Base-by-base conservation (phyloP, 208 protist genomes). In the Crithidia expoeki region DNA sequence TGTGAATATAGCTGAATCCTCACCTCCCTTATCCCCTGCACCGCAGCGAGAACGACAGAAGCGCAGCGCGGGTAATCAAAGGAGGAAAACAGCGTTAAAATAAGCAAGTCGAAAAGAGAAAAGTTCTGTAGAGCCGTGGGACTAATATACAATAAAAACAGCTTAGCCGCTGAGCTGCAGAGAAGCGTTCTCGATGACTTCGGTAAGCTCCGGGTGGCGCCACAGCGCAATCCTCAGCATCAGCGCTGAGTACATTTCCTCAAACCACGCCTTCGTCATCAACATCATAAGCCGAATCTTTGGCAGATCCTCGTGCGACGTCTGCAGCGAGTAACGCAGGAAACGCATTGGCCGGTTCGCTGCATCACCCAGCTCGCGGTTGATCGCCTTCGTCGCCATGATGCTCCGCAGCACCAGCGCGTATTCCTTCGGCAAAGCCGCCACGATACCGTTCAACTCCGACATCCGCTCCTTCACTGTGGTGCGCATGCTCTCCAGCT, bases 331-430 rank as follows among this genome's bases (percentile, higher is more conserved):
- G 73, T 92, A 93, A n/a, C 77, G 83, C 67, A 96, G 61, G 73
- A 97, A 87, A 30, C 88, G 82, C 67, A 92, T 66, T n/a, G 85
- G 88, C 0, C 90, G 70, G 68, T 93, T 93, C 14, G 84, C 88
- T 25, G 79, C 79, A 21, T 92, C 80, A 55, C 81, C 79, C 19
- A 97, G 72, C 69, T 95, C 88, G 19, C 82, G 83, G 66, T 94
- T 94, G 36, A 97, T 94, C 2, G 89, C 89, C 74, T 94, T 94
- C 27, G 82, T 86, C 11, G 92, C 89, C 80, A 94, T 94, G 53
- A 94, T 92, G 66, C 80, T 92, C n/a, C 92, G 86, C 67, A 97
- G 71, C 55, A 95, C 81, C n/a, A 97, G 76, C 23, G 88, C 86
- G 63, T 95, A 97, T 71, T 94, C 84, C 79, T 89, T 90, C 55